Evolutionary conservation across 2,329 filamentous ascomycete genomes (phyloP).

Genomic region (Cryphonectria radicalis): DNA sequence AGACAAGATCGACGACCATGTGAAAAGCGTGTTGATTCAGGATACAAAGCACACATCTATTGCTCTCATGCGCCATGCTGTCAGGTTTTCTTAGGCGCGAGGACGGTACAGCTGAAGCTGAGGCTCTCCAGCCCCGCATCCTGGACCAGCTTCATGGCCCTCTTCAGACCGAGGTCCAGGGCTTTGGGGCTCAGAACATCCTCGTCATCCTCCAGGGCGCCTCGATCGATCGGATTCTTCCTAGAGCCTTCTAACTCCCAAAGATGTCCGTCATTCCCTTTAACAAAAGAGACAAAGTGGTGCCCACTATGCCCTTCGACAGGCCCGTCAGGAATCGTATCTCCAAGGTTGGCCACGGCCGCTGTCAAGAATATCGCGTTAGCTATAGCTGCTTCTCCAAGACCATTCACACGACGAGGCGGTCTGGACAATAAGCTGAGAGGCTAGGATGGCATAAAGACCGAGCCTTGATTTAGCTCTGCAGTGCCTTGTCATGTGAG

Average conservation of each 20-base stretch:
- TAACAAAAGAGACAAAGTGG: slow-evolving; percentile 84
- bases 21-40: background rate
- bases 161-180: slow-evolving; percentile 61
- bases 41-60: background rate
- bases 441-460: background rate
- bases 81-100: slow-evolving; percentile 37
- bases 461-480: background rate
- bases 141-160: slow-evolving; percentile 46
- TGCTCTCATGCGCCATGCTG: background rate
- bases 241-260: slow-evolving; percentile 82
- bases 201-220: slow-evolving; percentile 56
- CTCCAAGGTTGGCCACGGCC: slow-evolving; percentile 68
- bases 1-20: no score
- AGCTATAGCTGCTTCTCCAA: background rate
- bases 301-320: slow-evolving; percentile 62
- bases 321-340: slow-evolving; percentile 66
- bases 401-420: background rate
- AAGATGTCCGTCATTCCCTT: slow-evolving; percentile 63
- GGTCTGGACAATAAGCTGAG: no score
- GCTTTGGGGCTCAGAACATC: slow-evolving; percentile 70
- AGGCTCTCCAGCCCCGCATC: slow-evolving; percentile 39
- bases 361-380: slow-evolving; percentile 35
- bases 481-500: background rate
- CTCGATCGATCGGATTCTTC: slow-evolving; percentile 74
- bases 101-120: slow-evolving; percentile 45